Evolutionary conservation across 148 eudicot species (phyloP).

Genomic region (Fagopyrum homotropicum): DNA sequence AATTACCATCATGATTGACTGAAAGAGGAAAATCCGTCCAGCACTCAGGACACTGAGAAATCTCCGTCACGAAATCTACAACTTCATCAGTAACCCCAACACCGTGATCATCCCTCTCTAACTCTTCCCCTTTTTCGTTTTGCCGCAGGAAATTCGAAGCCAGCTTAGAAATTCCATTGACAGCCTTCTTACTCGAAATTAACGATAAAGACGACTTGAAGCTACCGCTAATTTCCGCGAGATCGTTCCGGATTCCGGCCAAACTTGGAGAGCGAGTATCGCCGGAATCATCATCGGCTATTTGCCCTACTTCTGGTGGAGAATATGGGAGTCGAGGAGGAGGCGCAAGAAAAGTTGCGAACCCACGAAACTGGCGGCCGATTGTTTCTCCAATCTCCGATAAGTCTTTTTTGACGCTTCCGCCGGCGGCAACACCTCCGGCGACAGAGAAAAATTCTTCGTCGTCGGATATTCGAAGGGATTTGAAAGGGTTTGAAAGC

Average conservation of each 20-base stretch:
- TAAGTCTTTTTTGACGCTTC: conserved; percentile 35
- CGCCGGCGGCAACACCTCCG: conserved; percentile 12
- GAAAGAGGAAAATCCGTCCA: conserved; percentile 66
- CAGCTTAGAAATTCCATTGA: conserved; percentile 40
- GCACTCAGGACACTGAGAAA: conserved; percentile 34
- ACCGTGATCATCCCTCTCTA: conserved; percentile 15
- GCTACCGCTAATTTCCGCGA: conserved; percentile 61
- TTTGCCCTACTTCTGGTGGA: conserved; percentile 21
- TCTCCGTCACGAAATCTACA: conserved; percentile 38
- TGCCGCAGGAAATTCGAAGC: conserved; percentile 42
- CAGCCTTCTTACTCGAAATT: conserved; percentile 37
- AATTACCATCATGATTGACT: conserved; percentile 31
- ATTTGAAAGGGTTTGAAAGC: conserved; percentile 55
- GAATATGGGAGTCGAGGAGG: conserved; percentile 24
- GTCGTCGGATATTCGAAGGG: conserved; percentile 20
- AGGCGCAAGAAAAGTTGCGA: conserved; percentile 71
- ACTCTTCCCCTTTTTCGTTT: conserved; percentile 10
- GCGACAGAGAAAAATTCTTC: conserved; percentile 10
- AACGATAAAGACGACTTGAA: conserved; percentile 51
- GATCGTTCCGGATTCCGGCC: conserved; percentile 50
- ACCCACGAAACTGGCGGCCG: conserved; percentile 53
- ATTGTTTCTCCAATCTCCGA: conserved; percentile 44
- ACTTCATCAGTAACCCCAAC: conserved; percentile 43
- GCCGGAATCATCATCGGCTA: conserved; percentile 8
- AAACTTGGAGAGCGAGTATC: conserved; percentile 7